Conservation (phyloP, 306 rosid genomes). For the Inga leiocalycina region DNA sequence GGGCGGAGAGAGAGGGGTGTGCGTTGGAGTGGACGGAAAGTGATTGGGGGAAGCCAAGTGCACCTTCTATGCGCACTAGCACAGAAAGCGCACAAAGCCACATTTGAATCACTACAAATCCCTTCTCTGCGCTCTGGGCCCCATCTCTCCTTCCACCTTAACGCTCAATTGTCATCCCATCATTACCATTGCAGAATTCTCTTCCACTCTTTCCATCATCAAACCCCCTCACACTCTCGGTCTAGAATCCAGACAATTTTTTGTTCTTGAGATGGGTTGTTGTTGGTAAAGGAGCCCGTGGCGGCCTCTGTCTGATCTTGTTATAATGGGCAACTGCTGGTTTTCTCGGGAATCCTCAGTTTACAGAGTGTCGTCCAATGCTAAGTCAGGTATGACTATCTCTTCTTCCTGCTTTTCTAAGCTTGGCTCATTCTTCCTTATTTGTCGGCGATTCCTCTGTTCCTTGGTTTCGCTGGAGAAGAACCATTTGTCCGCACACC, state of each 20-base stretch:
- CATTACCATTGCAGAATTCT: conserved; percentile 66
- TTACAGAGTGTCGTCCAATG: conserved; percentile 86
- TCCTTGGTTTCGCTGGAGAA: not conserved
- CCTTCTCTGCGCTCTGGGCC: conserved; percentile 47
- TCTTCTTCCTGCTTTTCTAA: not conserved
- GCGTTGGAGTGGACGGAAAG: conserved; percentile 49
- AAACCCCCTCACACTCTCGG: conserved; percentile 17
- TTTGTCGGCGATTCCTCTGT: not conserved
- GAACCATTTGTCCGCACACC: not conserved
- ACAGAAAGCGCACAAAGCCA: conserved; percentile 36
- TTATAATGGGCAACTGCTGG: conserved; percentile 88
- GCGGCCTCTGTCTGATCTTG: conserved; percentile 35
- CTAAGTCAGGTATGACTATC: conserved; percentile 74
- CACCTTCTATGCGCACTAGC: conserved; percentile 62
- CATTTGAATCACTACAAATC: conserved; percentile 42
- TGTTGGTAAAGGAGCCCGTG: conserved; percentile 41
- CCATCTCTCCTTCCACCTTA: conserved; percentile 47
- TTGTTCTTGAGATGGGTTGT: conserved; percentile 43
- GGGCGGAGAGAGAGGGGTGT: not conserved
- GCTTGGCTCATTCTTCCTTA: not conserved
- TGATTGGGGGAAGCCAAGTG: conserved; percentile 40
- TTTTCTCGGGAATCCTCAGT: conserved; percentile 64
- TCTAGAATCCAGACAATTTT: conserved; percentile 10
- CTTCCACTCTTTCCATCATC: conserved; percentile 42
- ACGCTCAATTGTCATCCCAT: conserved; percentile 46